phyloP scores from a whole-genome alignment of 1,139 yeast species.

The Spencermartinsiella ligniputridi region DNA sequence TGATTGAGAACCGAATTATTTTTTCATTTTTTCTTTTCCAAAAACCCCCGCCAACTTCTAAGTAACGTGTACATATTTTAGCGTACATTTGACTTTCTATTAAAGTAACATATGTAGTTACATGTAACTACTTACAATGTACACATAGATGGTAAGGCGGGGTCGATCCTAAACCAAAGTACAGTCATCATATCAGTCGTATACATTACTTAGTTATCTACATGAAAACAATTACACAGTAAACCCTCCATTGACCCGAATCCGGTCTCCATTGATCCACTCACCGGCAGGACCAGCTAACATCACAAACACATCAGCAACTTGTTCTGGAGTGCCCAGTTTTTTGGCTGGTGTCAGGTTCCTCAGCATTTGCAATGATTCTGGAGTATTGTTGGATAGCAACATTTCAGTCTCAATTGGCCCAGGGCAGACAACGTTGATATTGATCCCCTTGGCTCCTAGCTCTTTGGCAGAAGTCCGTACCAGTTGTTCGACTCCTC shows the following conservation, averaged over 20 bases:
- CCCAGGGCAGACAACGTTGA: constrained; percentile 18
- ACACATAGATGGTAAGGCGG: too few relatives aligned
- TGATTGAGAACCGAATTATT: too few relatives aligned
- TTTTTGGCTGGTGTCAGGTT: constrained; percentile 19
- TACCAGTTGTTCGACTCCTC: constrained; percentile 18
- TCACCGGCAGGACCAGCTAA: constrained; percentile 22
- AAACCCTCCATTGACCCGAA: constrained; percentile 25
- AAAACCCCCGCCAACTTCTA: too few relatives aligned
- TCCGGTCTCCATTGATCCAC: constrained; percentile 24
- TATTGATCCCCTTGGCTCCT: constrained; percentile 17
- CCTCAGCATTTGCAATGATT: constrained; percentile 11
- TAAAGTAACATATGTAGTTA: too few relatives aligned
- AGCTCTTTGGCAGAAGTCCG: constrained; percentile 19
- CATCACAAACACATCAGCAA: constrained; percentile 25
- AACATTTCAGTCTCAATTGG: constrained; percentile 19
- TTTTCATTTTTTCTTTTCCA: too few relatives aligned
- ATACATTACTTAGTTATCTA: background rate
- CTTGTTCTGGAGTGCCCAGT: constrained; percentile 26
- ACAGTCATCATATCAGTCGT: too few relatives aligned
- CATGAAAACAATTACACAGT: constrained; percentile 9
- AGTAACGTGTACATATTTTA: too few relatives aligned
- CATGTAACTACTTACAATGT: too few relatives aligned
- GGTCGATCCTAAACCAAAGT: too few relatives aligned
- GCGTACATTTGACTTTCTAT: too few relatives aligned
- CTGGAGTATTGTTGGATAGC: constrained; percentile 12